These are phyloP conservation scores for Pestalotiopsis sp. DNA, from an alignment of 2,329 filamentous ascomycete genomes.

Conservation along the genomic window DNA sequence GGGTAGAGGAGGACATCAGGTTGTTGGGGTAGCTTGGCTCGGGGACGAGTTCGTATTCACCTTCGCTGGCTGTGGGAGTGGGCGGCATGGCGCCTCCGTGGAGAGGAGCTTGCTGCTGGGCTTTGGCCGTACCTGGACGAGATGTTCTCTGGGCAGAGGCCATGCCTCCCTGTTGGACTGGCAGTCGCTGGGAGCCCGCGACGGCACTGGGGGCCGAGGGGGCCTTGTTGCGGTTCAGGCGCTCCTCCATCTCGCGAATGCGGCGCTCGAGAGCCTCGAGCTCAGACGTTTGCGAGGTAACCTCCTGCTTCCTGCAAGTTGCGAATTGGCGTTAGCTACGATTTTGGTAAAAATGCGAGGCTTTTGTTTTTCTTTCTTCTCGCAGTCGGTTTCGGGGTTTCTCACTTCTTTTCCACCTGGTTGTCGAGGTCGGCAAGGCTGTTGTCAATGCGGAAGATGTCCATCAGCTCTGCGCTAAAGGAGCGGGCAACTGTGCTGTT, in stretches of 20 bases:
- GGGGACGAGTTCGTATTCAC: slow-evolving; percentile 52
- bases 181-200: slow-evolving; percentile 30
- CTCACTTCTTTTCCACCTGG: slow-evolving; percentile 81
- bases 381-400: slow-evolving; percentile 17
- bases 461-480: slow-evolving; percentile 84
- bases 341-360: too few species aligned
- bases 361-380: background rate
- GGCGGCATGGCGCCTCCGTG: slow-evolving; percentile 62
- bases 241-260: slow-evolving; percentile 83
- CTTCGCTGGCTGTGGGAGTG: slow-evolving; percentile 64
- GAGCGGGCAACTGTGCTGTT: slow-evolving; percentile 81
- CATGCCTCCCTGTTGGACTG: slow-evolving; percentile 21
- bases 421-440: slow-evolving; percentile 73
- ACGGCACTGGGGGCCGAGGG: slow-evolving; percentile 14
- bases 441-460: slow-evolving; percentile 86
- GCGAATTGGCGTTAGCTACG: background rate
- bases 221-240: slow-evolving; percentile 53
- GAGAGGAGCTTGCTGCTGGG: slow-evolving; percentile 48
- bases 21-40: slow-evolving; percentile 22
- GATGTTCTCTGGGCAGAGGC: slow-evolving; percentile 36
- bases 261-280: slow-evolving; percentile 84
- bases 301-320: slow-evolving; percentile 72
- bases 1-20: slow-evolving; percentile 22
- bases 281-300: slow-evolving; percentile 75
- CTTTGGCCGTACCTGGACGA: slow-evolving; percentile 55